phyloP scores from a whole-genome alignment of 2,329 filamentous ascomycete genomes.

The Fusarium coffeatum region DNA sequence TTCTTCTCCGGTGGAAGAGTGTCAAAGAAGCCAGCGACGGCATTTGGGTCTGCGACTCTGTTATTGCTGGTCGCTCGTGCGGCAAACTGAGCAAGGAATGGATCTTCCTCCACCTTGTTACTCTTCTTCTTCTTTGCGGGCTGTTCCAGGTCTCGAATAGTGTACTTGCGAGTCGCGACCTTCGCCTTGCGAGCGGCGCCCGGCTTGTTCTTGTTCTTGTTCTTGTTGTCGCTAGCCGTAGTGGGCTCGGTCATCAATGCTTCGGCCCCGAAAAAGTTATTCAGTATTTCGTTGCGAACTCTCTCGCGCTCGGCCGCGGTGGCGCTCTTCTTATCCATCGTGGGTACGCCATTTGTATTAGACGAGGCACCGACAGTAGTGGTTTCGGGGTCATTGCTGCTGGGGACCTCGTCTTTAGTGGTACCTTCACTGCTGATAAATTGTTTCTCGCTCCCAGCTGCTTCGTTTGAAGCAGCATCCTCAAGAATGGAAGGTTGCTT shows the following conservation, averaged over 20 bases:
- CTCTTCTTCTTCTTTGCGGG: not conserved
- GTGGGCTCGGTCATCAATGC: not conserved
- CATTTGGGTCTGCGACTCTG: not conserved
- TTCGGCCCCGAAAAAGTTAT: not conserved
- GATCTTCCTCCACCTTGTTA: not conserved
- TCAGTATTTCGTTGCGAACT: not conserved
- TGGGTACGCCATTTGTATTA: not conserved
- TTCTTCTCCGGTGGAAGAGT: slow-evolving; percentile 4
- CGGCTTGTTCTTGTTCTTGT: not conserved
- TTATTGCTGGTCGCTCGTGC: slow-evolving; percentile 1
- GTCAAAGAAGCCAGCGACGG: slow-evolving; percentile 10
- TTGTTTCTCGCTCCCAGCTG: not conserved
- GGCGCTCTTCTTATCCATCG: not conserved
- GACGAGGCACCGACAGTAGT: not conserved
- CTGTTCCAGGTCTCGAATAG: not conserved
- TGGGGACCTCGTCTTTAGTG: not conserved
- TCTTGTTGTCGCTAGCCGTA: not conserved
- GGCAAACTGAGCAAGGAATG: slow-evolving; percentile 15
- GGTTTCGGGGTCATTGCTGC: not conserved
- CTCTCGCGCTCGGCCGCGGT: not conserved
- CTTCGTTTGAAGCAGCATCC: not conserved
- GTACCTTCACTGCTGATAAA: not conserved
- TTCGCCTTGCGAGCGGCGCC: slow-evolving; percentile 1
- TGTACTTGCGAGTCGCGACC: not conserved
- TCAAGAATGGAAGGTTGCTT: not conserved